These are phyloP conservation scores for Taiwanofungus camphoratus DNA, from an alignment of 1,284 basidiomycete genomes.

Conservation along the genomic window DNA sequence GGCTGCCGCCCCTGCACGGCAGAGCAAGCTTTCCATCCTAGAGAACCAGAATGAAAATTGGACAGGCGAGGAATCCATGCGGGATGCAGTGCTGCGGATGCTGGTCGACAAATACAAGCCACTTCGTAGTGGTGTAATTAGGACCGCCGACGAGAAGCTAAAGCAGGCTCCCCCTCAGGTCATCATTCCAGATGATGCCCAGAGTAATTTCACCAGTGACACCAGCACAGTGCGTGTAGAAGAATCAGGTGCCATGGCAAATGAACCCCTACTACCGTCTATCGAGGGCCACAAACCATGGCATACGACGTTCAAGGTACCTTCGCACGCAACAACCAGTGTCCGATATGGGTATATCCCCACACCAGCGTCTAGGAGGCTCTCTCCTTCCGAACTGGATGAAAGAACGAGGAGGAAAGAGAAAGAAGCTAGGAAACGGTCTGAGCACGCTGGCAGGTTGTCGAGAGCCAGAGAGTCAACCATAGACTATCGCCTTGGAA, in stretches of 20 bases:
- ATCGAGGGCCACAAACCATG: constrained; percentile 58
- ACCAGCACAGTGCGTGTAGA: neutral
- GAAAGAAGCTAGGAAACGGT: constrained; percentile 47
- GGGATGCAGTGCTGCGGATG: constrained; percentile 79
- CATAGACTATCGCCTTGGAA: constrained; percentile 66
- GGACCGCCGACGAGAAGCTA: constrained; percentile 71
- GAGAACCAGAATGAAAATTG: constrained; percentile 54
- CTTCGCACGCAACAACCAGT: constrained; percentile 46
- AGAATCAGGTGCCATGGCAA: constrained; percentile 1
- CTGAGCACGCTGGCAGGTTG: constrained; percentile 51
- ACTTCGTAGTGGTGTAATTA: constrained; percentile 54
- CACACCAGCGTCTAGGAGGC: constrained; percentile 21
- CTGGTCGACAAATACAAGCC: constrained; percentile 84
- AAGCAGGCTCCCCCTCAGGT: constrained; percentile 41
- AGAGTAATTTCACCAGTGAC: constrained; percentile 5
- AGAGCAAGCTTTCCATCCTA: constrained; percentile 25
- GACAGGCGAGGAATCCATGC: constrained; percentile 70
- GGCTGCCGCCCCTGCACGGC: constrained; percentile 25
- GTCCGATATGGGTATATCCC: constrained; percentile 47
- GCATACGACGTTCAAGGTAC: constrained; percentile 62
- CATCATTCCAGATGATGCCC: constrained; percentile 5
- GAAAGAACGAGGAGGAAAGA: constrained; percentile 46
- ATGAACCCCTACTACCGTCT: constrained; percentile 45
- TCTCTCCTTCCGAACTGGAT: constrained; percentile 34
- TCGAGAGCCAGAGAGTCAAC: constrained; percentile 65